Evolutionary conservation across 202 grass and related monocot species (phyloP).

Genomic region (Panicum hallii): DNA sequence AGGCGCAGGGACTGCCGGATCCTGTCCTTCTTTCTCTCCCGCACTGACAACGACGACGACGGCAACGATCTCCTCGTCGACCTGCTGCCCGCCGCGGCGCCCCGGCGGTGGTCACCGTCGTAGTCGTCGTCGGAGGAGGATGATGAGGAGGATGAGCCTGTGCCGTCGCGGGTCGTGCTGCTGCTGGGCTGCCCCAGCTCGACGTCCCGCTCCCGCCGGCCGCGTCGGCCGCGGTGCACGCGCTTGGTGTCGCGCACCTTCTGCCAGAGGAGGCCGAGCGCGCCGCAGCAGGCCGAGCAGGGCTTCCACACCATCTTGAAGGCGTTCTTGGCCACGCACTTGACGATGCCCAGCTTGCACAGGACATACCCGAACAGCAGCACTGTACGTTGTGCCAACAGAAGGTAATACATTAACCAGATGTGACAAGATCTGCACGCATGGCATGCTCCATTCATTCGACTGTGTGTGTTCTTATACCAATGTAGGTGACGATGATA

Average conservation of each 20-base stretch:
- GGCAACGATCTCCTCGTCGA: neutral
- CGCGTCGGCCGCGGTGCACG: constrained; percentile 54
- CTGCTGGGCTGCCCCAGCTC: constrained; percentile 53
- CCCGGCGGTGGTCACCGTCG: neutral
- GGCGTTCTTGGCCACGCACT: constrained; percentile 57
- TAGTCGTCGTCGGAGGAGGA: neutral
- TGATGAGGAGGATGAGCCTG: constrained; percentile 13
- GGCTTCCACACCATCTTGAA: constrained; percentile 58
- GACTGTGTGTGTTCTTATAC: constrained; percentile 1
- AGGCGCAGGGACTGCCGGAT: constrained; percentile 46
- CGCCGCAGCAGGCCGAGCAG: constrained; percentile 45
- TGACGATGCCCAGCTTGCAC: constrained; percentile 60
- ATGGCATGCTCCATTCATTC: no score
- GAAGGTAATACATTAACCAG: neutral
- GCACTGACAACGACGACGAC: neutral
- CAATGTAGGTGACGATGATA: constrained; percentile 41
- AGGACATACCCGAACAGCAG: constrained; percentile 53
- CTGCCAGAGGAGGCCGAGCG: constrained; percentile 50
- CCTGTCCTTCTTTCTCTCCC: constrained; percentile 59
- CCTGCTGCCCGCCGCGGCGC: neutral
- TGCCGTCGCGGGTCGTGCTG: neutral
- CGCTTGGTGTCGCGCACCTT: constrained; percentile 63
- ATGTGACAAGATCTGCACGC: no score
- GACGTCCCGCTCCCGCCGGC: constrained; percentile 28
- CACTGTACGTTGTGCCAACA: constrained; percentile 47